Conservation (phyloP, 148 eudicot species). For the Tetragonia tetragonoides region DNA sequence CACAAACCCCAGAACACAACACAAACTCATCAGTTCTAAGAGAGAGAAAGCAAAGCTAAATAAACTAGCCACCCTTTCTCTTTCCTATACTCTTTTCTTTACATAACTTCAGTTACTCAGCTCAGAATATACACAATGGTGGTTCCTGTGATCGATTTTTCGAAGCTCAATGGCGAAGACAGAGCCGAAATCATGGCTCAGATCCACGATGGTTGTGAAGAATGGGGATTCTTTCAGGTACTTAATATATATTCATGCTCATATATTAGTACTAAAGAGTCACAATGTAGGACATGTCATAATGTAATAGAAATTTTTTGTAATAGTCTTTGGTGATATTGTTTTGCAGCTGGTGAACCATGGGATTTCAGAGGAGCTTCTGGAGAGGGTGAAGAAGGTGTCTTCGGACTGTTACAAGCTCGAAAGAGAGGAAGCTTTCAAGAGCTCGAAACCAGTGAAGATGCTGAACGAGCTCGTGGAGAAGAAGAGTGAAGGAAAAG, state of each 20-base stretch:
- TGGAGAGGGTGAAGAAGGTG: slow-evolving; percentile 78
- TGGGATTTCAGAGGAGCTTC: slow-evolving; percentile 78
- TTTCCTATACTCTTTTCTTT: background rate
- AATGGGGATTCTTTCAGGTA: slow-evolving; percentile 97
- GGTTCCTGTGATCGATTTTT: slow-evolving; percentile 90
- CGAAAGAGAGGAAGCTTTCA: slow-evolving; percentile 73
- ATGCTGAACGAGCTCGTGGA: slow-evolving; percentile 58
- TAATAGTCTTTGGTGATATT: background rate
- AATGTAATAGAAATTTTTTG: background rate
- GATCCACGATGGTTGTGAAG: slow-evolving; percentile 69
- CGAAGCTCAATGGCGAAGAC: slow-evolving; percentile 76
- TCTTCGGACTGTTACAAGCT: slow-evolving; percentile 52
- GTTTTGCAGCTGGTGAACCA: slow-evolving; percentile 76
- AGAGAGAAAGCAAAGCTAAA: background rate
- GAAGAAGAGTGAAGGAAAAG: slow-evolving; percentile 40
- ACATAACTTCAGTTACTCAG: background rate
- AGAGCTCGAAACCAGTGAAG: slow-evolving; percentile 48
- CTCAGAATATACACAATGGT: slow-evolving; percentile 44
- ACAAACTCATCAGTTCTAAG: background rate
- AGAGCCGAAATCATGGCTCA: slow-evolving; percentile 69
- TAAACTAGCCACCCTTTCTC: background rate
- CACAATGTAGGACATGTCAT: background rate
- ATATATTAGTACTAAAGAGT: background rate
- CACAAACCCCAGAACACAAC: slow-evolving; percentile 15
- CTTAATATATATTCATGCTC: background rate